Evolutionary conservation across 2,329 filamentous ascomycete species (phyloP).

Genomic region (Beauveria australis): DNA sequence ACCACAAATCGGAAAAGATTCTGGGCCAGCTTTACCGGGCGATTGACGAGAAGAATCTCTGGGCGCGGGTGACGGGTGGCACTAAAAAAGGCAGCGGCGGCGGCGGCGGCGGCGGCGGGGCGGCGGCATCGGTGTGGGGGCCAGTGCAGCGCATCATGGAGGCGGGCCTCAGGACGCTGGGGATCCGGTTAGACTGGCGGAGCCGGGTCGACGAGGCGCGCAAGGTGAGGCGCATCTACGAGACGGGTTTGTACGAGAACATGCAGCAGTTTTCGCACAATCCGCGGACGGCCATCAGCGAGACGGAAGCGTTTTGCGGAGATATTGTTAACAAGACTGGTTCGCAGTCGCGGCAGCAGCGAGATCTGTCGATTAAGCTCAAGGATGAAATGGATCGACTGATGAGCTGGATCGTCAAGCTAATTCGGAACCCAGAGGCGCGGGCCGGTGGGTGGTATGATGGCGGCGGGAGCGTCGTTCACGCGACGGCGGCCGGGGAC

Average conservation of each 20-base stretch:
- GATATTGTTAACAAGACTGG: slow-evolving; percentile 45
- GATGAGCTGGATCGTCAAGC: slow-evolving; percentile 30
- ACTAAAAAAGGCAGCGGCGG: not conserved
- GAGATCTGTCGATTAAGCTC: slow-evolving; percentile 43
- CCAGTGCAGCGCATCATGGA: slow-evolving; percentile 30
- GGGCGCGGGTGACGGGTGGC: slow-evolving; percentile 23
- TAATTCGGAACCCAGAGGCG: slow-evolving; percentile 21
- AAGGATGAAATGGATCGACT: slow-evolving; percentile 43
- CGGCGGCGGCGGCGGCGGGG: not conserved
- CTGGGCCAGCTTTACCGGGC: slow-evolving; percentile 63
- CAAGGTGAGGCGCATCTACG: slow-evolving; percentile 35
- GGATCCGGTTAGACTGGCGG: slow-evolving; percentile 22
- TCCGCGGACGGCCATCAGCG: slow-evolving; percentile 33
- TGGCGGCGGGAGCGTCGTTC: no score
- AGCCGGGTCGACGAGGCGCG: slow-evolving; percentile 25
- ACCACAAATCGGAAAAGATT: slow-evolving; percentile 60
- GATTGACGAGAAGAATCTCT: slow-evolving; percentile 65
- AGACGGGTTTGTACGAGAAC: slow-evolving; percentile 31
- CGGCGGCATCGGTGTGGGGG: slow-evolving; percentile 22
- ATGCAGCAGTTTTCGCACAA: slow-evolving; percentile 39
- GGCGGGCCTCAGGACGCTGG: not conserved
- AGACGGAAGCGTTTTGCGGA: slow-evolving; percentile 48
- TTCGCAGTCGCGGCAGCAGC: slow-evolving; percentile 39
- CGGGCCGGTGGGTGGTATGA: not conserved
- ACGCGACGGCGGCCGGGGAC: not conserved